These are phyloP conservation scores for Fraxinus anomala DNA, from an alignment of 257 asterid genomes.

Conservation along the genomic window DNA sequence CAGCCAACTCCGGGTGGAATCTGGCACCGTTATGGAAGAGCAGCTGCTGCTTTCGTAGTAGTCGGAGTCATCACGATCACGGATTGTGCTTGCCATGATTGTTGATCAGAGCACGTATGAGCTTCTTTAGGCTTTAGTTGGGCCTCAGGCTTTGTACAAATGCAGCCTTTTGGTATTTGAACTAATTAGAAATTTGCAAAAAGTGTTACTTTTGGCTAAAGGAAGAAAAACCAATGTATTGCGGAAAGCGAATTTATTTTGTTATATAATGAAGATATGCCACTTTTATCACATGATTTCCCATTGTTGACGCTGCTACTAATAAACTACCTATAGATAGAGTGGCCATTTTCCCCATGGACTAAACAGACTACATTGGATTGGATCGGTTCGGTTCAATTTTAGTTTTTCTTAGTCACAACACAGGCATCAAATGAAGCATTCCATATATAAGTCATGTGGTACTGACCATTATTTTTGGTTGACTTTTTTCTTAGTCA, in stretches of 20 bases:
- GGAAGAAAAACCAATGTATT: no score
- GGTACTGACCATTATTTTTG: background rate
- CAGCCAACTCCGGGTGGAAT: slow-evolving; percentile 49
- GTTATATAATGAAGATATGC: slow-evolving; percentile 8
- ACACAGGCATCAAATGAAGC: no score
- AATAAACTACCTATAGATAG: background rate
- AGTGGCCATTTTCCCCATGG: background rate
- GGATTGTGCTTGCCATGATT: slow-evolving; percentile 44
- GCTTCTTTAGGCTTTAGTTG: slow-evolving; percentile 21
- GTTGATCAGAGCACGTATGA: slow-evolving; percentile 32
- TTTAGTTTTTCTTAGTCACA: no score
- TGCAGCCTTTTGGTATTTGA: slow-evolving; percentile 16
- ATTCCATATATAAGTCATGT: background rate
- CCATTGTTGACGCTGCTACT: background rate
- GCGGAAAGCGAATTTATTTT: background rate
- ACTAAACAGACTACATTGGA: background rate
- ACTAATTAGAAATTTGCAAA: slow-evolving; percentile 29
- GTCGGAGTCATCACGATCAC: slow-evolving; percentile 48
- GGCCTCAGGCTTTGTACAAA: slow-evolving; percentile 23
- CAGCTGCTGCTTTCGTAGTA: slow-evolving; percentile 46
- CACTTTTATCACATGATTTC: slow-evolving; percentile 31
- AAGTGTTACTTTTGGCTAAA: slow-evolving; percentile 28
- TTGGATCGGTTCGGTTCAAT: background rate
- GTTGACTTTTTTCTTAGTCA: background rate
- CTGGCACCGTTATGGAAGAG: slow-evolving; percentile 49